Base-by-base conservation (phyloP, 768 basidiomycete species). In the Suillus plorans region DNA sequence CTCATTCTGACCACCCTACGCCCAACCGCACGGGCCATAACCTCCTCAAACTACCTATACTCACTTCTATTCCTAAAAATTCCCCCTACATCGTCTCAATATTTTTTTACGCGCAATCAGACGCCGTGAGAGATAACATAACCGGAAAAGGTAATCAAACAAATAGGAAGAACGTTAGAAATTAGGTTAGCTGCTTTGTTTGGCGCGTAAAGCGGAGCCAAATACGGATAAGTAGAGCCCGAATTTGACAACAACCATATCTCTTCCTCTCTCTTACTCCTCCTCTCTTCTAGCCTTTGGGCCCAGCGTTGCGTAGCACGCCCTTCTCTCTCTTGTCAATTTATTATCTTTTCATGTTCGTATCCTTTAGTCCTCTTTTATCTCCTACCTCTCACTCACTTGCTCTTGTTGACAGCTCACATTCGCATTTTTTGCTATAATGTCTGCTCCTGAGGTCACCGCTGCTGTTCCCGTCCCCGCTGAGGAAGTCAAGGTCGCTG, bases 371-470 rank as follows among this genome's bases (percentile, higher is more conserved):
- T 63, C 52, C 44, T 62, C 64, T 60, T 28, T 39, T 7, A 0
- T 5, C 42, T n/a, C n/a, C n/a, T n/a, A n/a, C 64, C 34, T 36
- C n/a, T 64, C 5, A 55, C 53, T 36, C 28, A 18, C 7, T 50
- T 7, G 6, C 25, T 67, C 65, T 65, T 63, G 52, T 34, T 67
- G 64, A 47, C 75, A 87, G 85, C 85, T 84, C 84, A 82, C 70
- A 77, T 80, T 82, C 81, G 79, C 76, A 79, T 76, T 79, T 80
- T 79, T 75, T 81, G 79, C 80, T 80, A 86, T 92, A 92, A 94
- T 95, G 91, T 93, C 92, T 84, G 85, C 89, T 78, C 76, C 88
- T 72, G 90, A 89, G 78, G 77, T 80, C 74, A 72, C 81, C 74
- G 80, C 80, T 73, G 81, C 74, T 71, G 53, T 18, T 44, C 12